Evolutionary conservation across 2,329 filamentous ascomycete genomes (phyloP), one percentile per base, ranked within the genome.

Genomic region (Alternaria gansuensis): DNA sequence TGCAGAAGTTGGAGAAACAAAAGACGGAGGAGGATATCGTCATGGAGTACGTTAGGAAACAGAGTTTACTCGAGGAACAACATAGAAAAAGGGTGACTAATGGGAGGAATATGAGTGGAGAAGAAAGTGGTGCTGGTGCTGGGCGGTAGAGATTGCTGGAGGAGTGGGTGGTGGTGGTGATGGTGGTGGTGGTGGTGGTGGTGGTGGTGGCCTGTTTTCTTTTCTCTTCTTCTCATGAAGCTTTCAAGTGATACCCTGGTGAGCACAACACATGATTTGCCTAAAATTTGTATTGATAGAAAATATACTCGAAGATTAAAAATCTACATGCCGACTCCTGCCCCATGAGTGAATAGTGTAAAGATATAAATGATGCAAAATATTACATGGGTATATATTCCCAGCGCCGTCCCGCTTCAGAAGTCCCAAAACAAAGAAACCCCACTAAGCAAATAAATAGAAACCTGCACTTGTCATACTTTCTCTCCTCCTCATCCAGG

Each of bases 31-130:
- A 93, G 72, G 86, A 92, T 55, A 87, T 90, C 57, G 85, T 93
- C 8, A 75, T 93, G 72, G 89, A 92, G 68, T 92, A 91, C 75
- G 84, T 92, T 39, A 90, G 89, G 82, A 90, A 88, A 79, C 89
- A 93, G 79, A 92, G 89, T 74, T 72, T 92, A 40, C 82, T 85
- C 0, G 91, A 94, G 77, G 88, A 70, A 40, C 50, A 73, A 54
- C 69, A 71, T 58, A 56, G 68, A 37, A 53, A 43, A 54, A 63
- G 59, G 36, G 41, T 62, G 44, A 14, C 51, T 37, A 54, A 59
- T 23, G 62, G 64, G 5, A 56, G 55, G 17, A n/a, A 29, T 29
- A 29, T n/a, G 5, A 21, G 17, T 29, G 26, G 26, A 29, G 41
- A 13, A 3, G 41, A 24, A n/a, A 45, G 26, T 40, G 21, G 37